phyloP scores from a whole-genome alignment of 805 yeast species.

The Kluyveromyces dobzhanskii region DNA sequence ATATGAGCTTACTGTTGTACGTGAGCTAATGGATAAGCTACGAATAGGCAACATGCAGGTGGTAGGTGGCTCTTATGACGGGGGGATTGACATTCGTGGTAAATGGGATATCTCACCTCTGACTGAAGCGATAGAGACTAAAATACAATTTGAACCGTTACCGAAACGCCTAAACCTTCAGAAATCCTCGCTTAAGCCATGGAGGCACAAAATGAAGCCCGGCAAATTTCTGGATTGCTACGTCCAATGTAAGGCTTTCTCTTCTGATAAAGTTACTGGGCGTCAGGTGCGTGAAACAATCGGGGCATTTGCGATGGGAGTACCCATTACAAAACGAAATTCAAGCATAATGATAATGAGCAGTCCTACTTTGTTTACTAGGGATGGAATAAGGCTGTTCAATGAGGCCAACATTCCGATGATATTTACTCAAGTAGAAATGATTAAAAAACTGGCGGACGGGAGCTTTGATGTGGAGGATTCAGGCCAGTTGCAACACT shows the following conservation, averaged over 20 bases:
- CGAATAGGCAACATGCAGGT: constrained; percentile 15
- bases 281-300: constrained; percentile 26
- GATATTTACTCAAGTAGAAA: constrained; percentile 22
- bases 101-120: constrained; percentile 18
- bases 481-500: constrained; percentile 23
- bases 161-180: constrained; percentile 15
- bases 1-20: constrained; percentile 27
- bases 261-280: constrained; percentile 21
- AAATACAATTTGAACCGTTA: constrained; percentile 5
- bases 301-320: constrained; percentile 23
- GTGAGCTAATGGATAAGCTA: constrained; percentile 24
- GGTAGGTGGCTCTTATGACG: constrained; percentile 29
- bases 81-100: constrained; percentile 28
- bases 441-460: constrained; percentile 12
- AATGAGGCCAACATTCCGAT: constrained; percentile 23
- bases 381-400: constrained; percentile 22
- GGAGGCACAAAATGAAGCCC: constrained; percentile 10
- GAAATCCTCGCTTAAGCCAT: constrained; percentile 15
- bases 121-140: constrained; percentile 7
- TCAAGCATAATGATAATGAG: constrained; percentile 23
- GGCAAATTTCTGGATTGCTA: constrained; percentile 14
- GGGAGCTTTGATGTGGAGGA: constrained; percentile 17
- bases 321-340: constrained; percentile 12
- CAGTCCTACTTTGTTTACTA: constrained; percentile 26
- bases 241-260: constrained; percentile 29